Conservation (phyloP, 2,329 filamentous ascomycete genomes). For the Talaromyces sp. region DNA sequence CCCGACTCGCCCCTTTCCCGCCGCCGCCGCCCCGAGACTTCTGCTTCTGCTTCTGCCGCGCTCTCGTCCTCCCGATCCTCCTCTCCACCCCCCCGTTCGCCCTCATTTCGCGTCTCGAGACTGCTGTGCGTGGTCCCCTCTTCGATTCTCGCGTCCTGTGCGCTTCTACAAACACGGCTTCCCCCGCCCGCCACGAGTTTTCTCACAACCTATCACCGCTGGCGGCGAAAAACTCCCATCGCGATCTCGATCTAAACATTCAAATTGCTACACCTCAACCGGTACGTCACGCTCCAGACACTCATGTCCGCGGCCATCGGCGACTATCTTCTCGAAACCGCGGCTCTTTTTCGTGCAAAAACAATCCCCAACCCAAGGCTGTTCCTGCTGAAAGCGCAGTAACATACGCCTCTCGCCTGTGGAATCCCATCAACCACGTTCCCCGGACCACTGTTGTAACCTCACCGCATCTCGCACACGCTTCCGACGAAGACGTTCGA, state of each 20-base stretch:
- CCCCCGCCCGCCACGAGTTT: constrained; percentile 8
- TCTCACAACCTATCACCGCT: constrained; percentile 30
- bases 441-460: constrained; percentile 51
- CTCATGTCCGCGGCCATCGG: constrained; percentile 5
- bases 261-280: constrained; percentile 12
- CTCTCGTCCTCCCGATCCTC: not conserved
- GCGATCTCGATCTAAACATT: not conserved
- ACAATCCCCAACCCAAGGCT: constrained; percentile 16
- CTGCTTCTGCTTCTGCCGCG: not conserved
- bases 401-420: constrained; percentile 48
- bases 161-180: constrained; percentile 9
- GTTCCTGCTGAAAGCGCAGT: constrained; percentile 6
- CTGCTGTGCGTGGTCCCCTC: not conserved
- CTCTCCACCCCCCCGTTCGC: not conserved
- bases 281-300: constrained; percentile 15
- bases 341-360: constrained; percentile 14
- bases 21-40: not conserved
- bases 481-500: constrained; percentile 30
- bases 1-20: not conserved
- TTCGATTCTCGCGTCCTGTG: not conserved
- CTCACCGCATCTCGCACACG: constrained; percentile 24
- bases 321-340: constrained; percentile 7
- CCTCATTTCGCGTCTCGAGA: not conserved
- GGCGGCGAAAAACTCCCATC: constrained; percentile 30
- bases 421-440: constrained; percentile 59